Evolutionary conservation across 305 asterid genomes (phyloP).

Genomic region (Rubia tinctorum): DNA sequence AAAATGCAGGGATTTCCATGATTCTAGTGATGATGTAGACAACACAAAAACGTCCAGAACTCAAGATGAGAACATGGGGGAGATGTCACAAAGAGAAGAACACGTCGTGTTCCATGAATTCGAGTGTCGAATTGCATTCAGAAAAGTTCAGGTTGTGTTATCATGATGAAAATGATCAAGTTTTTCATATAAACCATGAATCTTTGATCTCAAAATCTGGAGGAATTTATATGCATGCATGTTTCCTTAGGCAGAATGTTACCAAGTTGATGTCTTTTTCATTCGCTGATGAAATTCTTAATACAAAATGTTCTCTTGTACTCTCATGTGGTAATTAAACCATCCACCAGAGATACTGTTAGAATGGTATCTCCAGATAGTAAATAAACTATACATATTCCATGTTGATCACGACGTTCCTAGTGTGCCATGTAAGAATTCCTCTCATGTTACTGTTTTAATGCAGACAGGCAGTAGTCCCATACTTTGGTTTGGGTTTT

Average conservation of each 20-base stretch:
- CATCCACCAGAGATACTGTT: too few species aligned
- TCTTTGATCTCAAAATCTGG: background rate
- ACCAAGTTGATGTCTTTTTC: background rate
- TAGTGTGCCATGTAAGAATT: too few species aligned
- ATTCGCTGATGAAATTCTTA: background rate
- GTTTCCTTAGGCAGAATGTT: background rate
- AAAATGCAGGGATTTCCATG: conserved; percentile 65
- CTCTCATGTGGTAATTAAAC: too few species aligned
- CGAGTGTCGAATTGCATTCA: conserved; percentile 83
- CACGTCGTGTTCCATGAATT: conserved; percentile 87
- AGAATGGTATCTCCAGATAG: too few species aligned
- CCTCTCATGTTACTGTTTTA: background rate
- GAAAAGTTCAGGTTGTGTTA: conserved; percentile 65
- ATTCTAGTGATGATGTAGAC: conserved; percentile 49
- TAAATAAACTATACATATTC: background rate
- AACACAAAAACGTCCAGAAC: conserved; percentile 47
- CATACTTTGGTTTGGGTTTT: conserved; percentile 21
- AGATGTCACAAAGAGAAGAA: conserved; percentile 85
- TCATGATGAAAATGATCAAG: background rate
- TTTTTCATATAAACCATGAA: background rate
- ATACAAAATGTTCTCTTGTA: background rate
- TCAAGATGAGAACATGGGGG: conserved; percentile 76
- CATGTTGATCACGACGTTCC: too few species aligned
- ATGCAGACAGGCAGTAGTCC: conserved; percentile 39
- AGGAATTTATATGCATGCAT: background rate